Conservation (phyloP, 306 rosid species). For the Trichosanthes cucumerina region DNA sequence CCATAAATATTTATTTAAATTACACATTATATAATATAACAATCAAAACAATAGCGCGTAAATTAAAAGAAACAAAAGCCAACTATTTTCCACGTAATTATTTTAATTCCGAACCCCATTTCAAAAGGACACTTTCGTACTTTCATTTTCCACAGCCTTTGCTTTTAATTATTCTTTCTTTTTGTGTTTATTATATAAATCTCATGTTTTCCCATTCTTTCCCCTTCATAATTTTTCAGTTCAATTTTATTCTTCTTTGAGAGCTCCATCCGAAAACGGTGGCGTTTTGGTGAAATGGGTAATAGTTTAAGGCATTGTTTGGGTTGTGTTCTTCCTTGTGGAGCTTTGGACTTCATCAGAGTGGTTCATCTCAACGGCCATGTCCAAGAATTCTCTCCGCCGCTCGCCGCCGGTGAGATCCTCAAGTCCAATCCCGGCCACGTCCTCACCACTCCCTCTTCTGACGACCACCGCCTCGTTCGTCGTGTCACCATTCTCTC, state of each 20-base stretch:
- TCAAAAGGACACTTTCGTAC: conserved; percentile 2
- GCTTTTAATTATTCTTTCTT: not conserved
- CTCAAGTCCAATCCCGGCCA: conserved; percentile 73
- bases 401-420: conserved; percentile 68
- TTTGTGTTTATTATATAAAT: not conserved
- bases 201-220: not conserved
- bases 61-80: not conserved
- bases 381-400: conserved; percentile 58
- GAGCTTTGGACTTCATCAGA: conserved; percentile 85
- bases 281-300: conserved; percentile 41
- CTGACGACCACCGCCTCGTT: conserved; percentile 49
- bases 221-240: not conserved
- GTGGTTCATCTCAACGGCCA: conserved; percentile 81
- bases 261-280: not conserved
- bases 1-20: not conserved
- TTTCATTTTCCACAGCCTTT: not conserved
- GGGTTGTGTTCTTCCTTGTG: conserved; percentile 91
- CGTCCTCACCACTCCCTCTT: conserved; percentile 67
- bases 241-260: not conserved
- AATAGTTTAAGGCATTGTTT: conserved; percentile 84
- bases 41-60: not conserved
- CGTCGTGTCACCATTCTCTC: conserved; percentile 68
- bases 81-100: not conserved
- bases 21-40: not conserved
- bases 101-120: not conserved